Evolutionary conservation across 1,139 yeast genomes (phyloP), one percentile per base, ranked within the genome.

Genomic region (Yamadazyma atlantica): DNA sequence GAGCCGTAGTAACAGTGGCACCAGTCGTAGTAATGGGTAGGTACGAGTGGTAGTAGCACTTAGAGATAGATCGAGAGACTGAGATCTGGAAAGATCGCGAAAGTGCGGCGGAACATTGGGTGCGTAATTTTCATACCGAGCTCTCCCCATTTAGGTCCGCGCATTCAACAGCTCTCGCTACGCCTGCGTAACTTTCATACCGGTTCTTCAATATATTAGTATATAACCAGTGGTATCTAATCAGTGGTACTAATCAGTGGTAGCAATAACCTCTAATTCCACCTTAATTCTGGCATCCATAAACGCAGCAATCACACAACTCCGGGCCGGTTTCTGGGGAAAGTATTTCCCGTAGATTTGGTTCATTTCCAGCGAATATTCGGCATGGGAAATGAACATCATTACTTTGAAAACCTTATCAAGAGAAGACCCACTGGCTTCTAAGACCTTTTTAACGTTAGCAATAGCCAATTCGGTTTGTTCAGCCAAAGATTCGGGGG

Each of bases 251-350:
- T 54, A 57, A 29, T 60, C 62, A 25, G 49, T 39, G n/a, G 60
- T 45, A 4, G 69, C 69, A 45, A 64, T 56, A 9, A 60, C 68
- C 43, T 64, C 69, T 38, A 64, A 49, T 38, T 64, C 69, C 13
- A 62, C 62, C 46, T 63, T 63, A 38, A 64, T 57, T 16, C 58
- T 41, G 8, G 67, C 58, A 38, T 64, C 67, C 67, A 63, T 64
- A 44, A 64, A 64, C 3, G 58, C 60, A 19, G 49, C 69, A 44
- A 75, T 65, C 21, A 77, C 70, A 52, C 82, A 76, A 36, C 78
- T 69, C 58, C 84, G 65, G 21, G 78, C 75, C n/a, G 84, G 84
- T 51, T 66, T 66, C 37, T 66, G 65, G 2, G 64, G 59, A 54
- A 78, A 73, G 52, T 69, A 62, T 46, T 66, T 60, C 17, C 62